Evolutionary conservation across 1,284 basidiomycete species (phyloP).

Genomic region (Xerocomus cyaneibrunnescens): DNA sequence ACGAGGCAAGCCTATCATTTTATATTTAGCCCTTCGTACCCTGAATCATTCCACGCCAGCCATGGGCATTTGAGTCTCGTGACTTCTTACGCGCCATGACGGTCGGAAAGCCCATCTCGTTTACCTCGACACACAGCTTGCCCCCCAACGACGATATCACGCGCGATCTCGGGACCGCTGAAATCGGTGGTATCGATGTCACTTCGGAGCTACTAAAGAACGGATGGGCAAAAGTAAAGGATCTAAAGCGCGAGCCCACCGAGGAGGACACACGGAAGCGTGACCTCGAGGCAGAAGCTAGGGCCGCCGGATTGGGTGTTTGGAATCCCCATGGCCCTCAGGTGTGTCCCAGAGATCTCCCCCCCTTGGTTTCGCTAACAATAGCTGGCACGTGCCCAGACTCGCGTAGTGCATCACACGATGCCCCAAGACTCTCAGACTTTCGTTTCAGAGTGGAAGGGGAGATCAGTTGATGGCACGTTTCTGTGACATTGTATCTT

Average conservation of each 20-base stretch:
- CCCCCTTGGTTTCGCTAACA: slow-evolving; percentile 3
- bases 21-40: background rate
- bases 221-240: slow-evolving; percentile 94
- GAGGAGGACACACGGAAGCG: slow-evolving; percentile 78
- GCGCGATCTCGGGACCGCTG: slow-evolving; percentile 75
- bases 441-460: slow-evolving; percentile 91
- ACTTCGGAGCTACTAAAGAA: slow-evolving; percentile 76
- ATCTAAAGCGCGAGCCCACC: slow-evolving; percentile 72
- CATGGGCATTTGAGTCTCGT: slow-evolving; percentile 90
- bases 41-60: slow-evolving; percentile 43
- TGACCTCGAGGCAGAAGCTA: slow-evolving; percentile 80
- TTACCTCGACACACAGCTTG: slow-evolving; percentile 74
- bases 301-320: slow-evolving; percentile 72
- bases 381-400: slow-evolving; percentile 42
- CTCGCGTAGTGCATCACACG: slow-evolving; percentile 73
- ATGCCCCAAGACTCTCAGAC: slow-evolving; percentile 91
- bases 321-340: slow-evolving; percentile 87
- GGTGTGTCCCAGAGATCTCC: slow-evolving; percentile 40
- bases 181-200: slow-evolving; percentile 71
- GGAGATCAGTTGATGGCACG: slow-evolving; percentile 82
- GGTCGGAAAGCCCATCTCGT: slow-evolving; percentile 88
- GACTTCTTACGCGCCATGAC: slow-evolving; percentile 85
- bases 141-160: slow-evolving; percentile 65
- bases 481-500: background rate
- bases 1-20: slow-evolving; percentile 61